Conservation (phyloP, 345 rosid genomes). For the Pistacia atlantica region DNA sequence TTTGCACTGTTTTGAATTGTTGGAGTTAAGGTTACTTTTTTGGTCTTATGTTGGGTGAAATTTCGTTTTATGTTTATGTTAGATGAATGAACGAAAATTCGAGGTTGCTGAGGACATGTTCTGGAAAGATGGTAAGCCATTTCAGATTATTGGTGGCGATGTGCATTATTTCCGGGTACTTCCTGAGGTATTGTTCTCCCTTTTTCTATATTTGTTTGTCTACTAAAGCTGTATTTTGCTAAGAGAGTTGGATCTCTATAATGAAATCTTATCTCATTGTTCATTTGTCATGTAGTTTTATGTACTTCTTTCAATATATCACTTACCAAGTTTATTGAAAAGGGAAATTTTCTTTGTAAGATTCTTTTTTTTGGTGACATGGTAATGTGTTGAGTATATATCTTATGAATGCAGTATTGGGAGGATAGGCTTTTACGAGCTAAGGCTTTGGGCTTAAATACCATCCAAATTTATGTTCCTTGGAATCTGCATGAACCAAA, state of each 20-base stretch:
- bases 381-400: background rate
- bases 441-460: constrained; percentile 84
- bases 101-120: constrained; percentile 77
- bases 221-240: background rate
- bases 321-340: too few species aligned
- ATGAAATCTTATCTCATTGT: background rate
- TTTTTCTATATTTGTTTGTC: background rate
- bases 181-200: constrained; percentile 58
- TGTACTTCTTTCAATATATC: too few species aligned
- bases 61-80: constrained; percentile 5
- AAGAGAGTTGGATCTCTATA: background rate
- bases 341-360: background rate
- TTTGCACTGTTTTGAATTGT: background rate
- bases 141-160: constrained; percentile 90
- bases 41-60: background rate
- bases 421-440: constrained; percentile 86
- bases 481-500: constrained; percentile 98
- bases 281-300: background rate
- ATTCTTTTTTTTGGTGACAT: constrained; percentile 5
- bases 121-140: constrained; percentile 74
- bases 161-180: constrained; percentile 88
- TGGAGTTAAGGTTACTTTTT: background rate
- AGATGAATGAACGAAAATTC: constrained; percentile 46
- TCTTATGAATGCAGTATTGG: constrained; percentile 66
- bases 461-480: constrained; percentile 87